Evolutionary conservation across 805 yeast species (phyloP).

Genomic region (Pichia kluyveri): DNA sequence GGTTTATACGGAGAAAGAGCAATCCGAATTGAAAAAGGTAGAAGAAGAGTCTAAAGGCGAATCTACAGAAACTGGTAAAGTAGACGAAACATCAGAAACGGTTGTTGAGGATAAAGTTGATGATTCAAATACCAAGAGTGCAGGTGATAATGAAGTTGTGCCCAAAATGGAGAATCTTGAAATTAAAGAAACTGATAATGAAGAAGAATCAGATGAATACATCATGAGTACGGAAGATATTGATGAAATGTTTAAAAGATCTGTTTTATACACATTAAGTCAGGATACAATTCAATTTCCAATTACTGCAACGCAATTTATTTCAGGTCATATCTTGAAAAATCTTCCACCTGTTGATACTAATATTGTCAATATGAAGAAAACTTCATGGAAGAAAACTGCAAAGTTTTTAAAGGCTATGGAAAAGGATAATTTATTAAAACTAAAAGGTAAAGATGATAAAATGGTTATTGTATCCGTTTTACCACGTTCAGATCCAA

Average conservation of each 20-base stretch:
- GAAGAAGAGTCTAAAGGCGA: constrained; percentile 4
- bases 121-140: not conserved
- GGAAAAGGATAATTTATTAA: constrained; percentile 65
- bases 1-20: not conserved
- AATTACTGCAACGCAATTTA: constrained; percentile 61
- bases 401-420: constrained; percentile 78
- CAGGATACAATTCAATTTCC: constrained; percentile 53
- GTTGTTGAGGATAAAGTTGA: not conserved
- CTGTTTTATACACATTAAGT: constrained; percentile 63
- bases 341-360: constrained; percentile 66
- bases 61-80: not conserved
- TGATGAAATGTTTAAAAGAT: constrained; percentile 64
- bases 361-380: constrained; percentile 52
- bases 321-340: constrained; percentile 57
- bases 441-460: constrained; percentile 78
- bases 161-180: not conserved
- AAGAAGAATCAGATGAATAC: constrained; percentile 23
- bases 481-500: constrained; percentile 37
- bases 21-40: constrained; percentile 2
- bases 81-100: not conserved
- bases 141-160: not conserved
- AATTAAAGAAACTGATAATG: constrained; percentile 10
- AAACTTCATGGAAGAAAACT: constrained; percentile 84
- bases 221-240: constrained; percentile 51
- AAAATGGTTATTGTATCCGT: constrained; percentile 52